Base-by-base conservation (phyloP, 208 protist species). In the Jaenimonas drosophilae region DNA sequence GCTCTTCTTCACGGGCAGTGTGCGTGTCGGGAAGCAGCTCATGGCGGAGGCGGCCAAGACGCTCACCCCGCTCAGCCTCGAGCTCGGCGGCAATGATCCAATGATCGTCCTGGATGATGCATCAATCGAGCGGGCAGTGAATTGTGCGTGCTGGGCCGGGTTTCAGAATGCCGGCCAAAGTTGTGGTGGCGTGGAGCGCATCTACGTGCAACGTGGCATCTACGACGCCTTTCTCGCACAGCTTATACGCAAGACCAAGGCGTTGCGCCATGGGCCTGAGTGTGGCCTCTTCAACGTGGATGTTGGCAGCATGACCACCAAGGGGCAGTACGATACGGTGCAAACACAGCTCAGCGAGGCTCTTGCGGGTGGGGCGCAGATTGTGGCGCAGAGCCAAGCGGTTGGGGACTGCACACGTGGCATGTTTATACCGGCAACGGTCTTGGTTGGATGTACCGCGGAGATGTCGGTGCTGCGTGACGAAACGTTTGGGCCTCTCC, bases 401-500 rank as follows among this genome's bases (percentile, higher is more conserved):
- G 53, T 59, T 0, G 76, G 62, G 12, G 63, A 70, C 53, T 29
- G 46, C 29, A 45, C 42, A n/a, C 47, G 73, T 5, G 81, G 88
- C 2, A 56, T 68, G 39, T 94, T 91, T 50, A 89, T 64, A 49
- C 70, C 76, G 3, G 87, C 89, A 17, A 97, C 92, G 1, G 67
- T 96, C 5, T 42, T 97, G 3, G 57, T 41, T 4, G 64, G 70
- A 46, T 86, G 91, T 16, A 95, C 70, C 21, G 49, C 63, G 1
- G 50, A 79, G 19, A 96, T 96, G 89, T 44, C 45, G 4, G 71
- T 97, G 6, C 75, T 90, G 47, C 37, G 65, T 33, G 87, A 97
- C 36, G 93, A 97, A 51, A 72, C 68, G n/a, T 97, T 97, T 59
- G 93, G 93, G 27, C 93, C 93, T 32, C 59, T 97, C 16, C 52